Evolutionary conservation across 1,284 basidiomycete genomes (phyloP).

Genomic region (Ganoderma meredithae): DNA sequence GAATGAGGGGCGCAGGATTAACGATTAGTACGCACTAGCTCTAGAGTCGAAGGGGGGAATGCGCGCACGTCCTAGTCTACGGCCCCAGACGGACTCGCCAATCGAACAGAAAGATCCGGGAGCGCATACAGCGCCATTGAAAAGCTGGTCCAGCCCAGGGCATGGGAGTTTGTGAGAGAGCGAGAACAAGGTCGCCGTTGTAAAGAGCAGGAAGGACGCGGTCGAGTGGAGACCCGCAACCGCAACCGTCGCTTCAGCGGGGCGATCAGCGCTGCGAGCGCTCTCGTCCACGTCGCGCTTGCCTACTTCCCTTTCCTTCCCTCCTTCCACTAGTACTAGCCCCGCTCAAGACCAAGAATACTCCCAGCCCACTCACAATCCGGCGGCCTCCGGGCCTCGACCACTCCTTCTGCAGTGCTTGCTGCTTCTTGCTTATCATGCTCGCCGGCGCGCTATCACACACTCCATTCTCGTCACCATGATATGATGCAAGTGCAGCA

Average conservation of each 20-base stretch:
- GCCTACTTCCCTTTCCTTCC: neutral
- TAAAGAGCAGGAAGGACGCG: neutral
- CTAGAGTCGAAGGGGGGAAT: neutral
- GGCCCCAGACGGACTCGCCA: too few relatives aligned
- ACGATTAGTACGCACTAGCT: neutral
- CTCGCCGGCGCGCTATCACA: neutral
- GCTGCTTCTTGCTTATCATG: neutral
- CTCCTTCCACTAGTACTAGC: too few relatives aligned
- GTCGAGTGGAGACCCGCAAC: constrained; percentile 5
- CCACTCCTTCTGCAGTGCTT: neutral
- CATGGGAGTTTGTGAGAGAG: neutral
- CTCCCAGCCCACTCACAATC: neutral
- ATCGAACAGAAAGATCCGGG: neutral
- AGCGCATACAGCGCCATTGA: neutral
- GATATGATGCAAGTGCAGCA: neutral
- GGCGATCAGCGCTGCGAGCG: neutral
- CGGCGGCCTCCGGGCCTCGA: constrained; percentile 6
- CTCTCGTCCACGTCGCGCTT: neutral
- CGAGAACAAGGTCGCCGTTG: neutral
- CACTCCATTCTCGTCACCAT: neutral
- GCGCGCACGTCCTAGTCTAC: too few relatives aligned
- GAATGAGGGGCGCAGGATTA: neutral
- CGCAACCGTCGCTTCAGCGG: neutral
- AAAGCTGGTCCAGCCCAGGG: neutral
- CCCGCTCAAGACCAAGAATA: neutral